Base-by-base conservation (phyloP, 2,329 filamentous ascomycete species). In the Sphaerostilbella broomeana region DNA sequence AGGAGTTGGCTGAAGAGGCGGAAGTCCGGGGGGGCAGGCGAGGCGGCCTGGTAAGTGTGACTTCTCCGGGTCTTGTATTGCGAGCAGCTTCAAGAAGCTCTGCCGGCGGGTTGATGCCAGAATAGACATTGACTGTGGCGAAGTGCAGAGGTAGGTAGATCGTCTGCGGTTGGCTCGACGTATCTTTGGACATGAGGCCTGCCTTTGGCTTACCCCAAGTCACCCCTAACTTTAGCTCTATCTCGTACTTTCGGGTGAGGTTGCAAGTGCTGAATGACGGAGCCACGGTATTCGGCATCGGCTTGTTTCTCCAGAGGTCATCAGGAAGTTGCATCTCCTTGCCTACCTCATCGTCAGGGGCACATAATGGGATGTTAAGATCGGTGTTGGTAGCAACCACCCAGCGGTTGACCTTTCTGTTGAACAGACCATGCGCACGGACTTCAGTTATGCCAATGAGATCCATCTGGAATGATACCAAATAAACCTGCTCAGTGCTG, bases 261-360 rank as follows among this genome's bases (percentile, higher is more conserved):
- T 97, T 97, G 63, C 92, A 98, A 1, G 88, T 86, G 34, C 79
- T 71, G 57, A 98, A 98, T 0, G 80, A 82, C 0, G 92, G 92
- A 8, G 87, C 81, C 9, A 98, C 79, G 0, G 86, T 90, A 57
- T 86, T 92, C 3, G 90, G 92, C 5, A 97, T 68, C 1, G 79
- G 69, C 35, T 77, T 69, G 27, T 70, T 69, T 46, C 76, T 76
- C 92, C 92, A 98, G 27, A 90, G 57, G 2, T 70, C 71, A 33
- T 77, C 67, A 40, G 88, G 82, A 17, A 94, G 58, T n/a, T 75
- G 70, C 41, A 81, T 68, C 53, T 94, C 85, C 9, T 76, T 75
- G 31, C 79, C 78, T 6, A 78, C 67, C 4, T 79, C 60, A 38
- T 72, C 72, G 7, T 81, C 51, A 46, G 67, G 35, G 55, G 68